phyloP scores from a whole-genome alignment of 1,284 basidiomycete genomes.

The Microbotryum violaceum region DNA sequence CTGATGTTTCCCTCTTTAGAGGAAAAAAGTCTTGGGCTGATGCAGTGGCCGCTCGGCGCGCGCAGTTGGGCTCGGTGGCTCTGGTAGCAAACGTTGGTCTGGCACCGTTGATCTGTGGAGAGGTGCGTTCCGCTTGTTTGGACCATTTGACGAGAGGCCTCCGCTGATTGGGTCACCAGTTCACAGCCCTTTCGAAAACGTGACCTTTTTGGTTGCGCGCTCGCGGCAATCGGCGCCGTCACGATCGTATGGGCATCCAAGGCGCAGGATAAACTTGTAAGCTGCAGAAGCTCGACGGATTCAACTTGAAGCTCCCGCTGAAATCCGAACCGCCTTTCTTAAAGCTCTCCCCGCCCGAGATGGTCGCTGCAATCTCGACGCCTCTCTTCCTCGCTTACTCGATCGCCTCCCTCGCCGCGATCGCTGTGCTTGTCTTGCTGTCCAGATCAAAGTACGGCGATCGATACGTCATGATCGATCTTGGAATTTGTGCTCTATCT shows the following conservation, averaged over 20 bases:
- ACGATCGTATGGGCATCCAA: constrained; percentile 83
- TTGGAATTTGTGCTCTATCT: constrained; percentile 79
- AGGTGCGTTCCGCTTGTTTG: constrained; percentile 19
- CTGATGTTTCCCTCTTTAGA: not conserved
- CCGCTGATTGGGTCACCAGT: no score
- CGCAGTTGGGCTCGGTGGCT: constrained; percentile 55
- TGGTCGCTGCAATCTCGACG: constrained; percentile 62
- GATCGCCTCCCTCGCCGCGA: constrained; percentile 51
- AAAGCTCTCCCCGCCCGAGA: constrained; percentile 54
- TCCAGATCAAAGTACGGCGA: constrained; percentile 59
- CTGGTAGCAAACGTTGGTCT: constrained; percentile 92
- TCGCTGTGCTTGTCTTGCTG: constrained; percentile 24
- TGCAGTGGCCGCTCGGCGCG: not conserved
- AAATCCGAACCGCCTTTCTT: not conserved
- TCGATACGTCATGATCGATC: constrained; percentile 70
- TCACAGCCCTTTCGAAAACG: constrained; percentile 45
- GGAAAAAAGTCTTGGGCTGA: not conserved
- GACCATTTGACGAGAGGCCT: no score
- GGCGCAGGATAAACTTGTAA: constrained; percentile 58
- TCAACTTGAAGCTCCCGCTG: not conserved
- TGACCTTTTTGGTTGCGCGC: constrained; percentile 77
- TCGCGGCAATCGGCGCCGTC: constrained; percentile 74
- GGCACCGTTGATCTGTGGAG: constrained; percentile 68
- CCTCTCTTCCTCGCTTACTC: constrained; percentile 68
- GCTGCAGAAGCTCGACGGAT: constrained; percentile 7